Evolutionary conservation across 768 basidiomycete species (phyloP).

Genomic region (Trametes cingulata): DNA sequence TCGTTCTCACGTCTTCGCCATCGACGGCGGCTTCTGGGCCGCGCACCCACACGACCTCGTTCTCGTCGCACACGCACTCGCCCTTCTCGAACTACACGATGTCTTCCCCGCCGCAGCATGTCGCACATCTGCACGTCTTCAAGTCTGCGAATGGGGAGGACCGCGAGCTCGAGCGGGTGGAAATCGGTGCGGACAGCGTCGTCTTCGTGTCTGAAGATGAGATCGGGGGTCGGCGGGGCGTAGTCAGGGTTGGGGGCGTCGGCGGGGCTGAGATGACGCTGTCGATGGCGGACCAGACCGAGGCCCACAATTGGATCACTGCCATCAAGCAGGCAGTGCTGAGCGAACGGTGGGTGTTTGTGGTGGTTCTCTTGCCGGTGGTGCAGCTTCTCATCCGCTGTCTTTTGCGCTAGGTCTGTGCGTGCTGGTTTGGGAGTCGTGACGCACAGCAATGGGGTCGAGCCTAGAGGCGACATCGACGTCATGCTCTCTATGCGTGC

Average conservation of each 20-base stretch:
- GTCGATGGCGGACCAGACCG: slow-evolving; percentile 59
- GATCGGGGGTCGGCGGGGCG: slow-evolving; percentile 46
- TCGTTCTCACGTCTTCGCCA: slow-evolving; percentile 49
- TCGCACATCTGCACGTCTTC: slow-evolving; percentile 64
- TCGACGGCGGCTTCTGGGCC: not conserved
- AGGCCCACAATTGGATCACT: slow-evolving; percentile 76
- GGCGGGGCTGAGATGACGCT: slow-evolving; percentile 40
- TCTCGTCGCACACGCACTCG: slow-evolving; percentile 9
- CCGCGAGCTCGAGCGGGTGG: slow-evolving; percentile 70
- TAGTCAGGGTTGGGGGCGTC: slow-evolving; percentile 68
- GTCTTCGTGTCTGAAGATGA: slow-evolving; percentile 66
- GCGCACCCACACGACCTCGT: slow-evolving; percentile 14
- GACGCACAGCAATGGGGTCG: slow-evolving; percentile 43
- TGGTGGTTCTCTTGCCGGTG: not conserved
- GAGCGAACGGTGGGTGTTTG: slow-evolving; percentile 56
- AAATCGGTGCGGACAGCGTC: slow-evolving; percentile 75
- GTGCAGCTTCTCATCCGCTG: slow-evolving; percentile 7
- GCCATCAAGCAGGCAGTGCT: slow-evolving; percentile 73
- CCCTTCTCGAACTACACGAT: slow-evolving; percentile 29
- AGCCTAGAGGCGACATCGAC: slow-evolving; percentile 79
- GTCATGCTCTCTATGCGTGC: slow-evolving; percentile 80
- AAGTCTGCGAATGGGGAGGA: slow-evolving; percentile 58
- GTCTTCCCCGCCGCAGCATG: slow-evolving; percentile 36
- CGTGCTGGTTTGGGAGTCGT: slow-evolving; percentile 64
- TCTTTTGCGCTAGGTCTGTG: slow-evolving; percentile 49